Percentiles rank a stretch among this genome's conserved stretches.
These are phyloP conservation scores for Jatropha podagrica DNA, from an alignment of 441 rosid species.

Conservation along the genomic window DNA sequence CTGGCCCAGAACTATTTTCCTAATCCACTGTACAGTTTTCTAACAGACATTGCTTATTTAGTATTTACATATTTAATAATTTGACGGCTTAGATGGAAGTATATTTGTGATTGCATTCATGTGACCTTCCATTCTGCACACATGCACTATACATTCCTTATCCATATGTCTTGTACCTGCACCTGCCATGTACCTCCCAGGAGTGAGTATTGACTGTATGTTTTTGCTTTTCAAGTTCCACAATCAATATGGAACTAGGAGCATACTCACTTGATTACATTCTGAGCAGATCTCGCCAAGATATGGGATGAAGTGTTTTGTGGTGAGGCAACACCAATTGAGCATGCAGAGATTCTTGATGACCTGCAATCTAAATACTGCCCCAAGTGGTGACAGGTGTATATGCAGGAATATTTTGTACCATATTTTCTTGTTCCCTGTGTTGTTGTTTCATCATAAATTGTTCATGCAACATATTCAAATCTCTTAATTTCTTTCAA, in stretches of 20 bases:
- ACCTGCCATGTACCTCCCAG: background rate
- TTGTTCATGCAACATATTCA: background rate
- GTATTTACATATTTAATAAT: no score
- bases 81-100: no score
- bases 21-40: background rate
- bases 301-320: constrained; percentile 74
- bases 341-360: constrained; percentile 61
- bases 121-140: no score
- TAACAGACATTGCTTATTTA: no score
- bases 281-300: constrained; percentile 67
- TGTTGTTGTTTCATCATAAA: background rate
- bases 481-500: background rate
- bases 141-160: no score
- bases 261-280: constrained; percentile 22
- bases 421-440: background rate
- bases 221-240: background rate
- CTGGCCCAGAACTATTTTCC: background rate
- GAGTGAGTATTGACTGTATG: background rate
- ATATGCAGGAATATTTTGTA: background rate
- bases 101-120: no score
- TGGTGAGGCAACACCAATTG: constrained; percentile 53
- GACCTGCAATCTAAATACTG: constrained; percentile 52
- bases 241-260: background rate
- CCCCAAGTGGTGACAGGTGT: constrained; percentile 34
- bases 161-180: no score